Percentiles rank a stretch among this genome's conserved stretches.
Evolutionary conservation across 2,329 filamentous ascomycete genomes (phyloP).

Genomic region (Apiospora rasikravindrae): DNA sequence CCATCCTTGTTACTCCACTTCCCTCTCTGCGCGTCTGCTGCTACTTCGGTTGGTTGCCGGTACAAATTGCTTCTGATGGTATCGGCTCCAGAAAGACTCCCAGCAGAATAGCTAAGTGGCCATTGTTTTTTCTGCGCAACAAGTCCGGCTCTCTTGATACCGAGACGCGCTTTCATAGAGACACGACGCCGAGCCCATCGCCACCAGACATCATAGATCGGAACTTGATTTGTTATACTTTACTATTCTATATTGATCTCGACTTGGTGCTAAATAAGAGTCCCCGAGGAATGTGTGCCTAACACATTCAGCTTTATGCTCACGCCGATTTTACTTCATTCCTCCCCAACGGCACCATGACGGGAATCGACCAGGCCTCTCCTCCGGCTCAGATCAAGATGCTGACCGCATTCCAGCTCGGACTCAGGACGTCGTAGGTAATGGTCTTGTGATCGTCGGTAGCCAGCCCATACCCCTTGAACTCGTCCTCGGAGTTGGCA

Average conservation of each 20-base stretch:
- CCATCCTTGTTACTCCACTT: not conserved
- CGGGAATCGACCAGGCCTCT: constrained; percentile 34
- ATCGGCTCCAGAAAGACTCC: not conserved
- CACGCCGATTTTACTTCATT: too few species aligned
- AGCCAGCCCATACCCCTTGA: constrained; percentile 35
- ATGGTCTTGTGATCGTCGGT: constrained; percentile 35
- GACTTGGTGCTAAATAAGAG: not conserved
- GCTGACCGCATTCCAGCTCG: constrained; percentile 3
- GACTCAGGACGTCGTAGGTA: not conserved
- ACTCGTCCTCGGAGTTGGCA: constrained; percentile 33
- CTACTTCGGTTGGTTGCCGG: not conserved
- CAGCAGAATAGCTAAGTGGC: not conserved
- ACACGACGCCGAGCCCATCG: constrained; percentile 28
- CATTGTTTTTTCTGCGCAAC: not conserved
- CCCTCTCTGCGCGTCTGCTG: not conserved
- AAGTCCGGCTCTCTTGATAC: too few species aligned
- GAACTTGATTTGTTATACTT: too few species aligned
- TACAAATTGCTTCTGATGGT: not conserved
- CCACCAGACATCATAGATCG: too few species aligned
- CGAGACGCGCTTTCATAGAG: constrained; percentile 14
- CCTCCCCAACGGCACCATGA: too few species aligned
- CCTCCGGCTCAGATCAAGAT: constrained; percentile 20
- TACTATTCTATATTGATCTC: too few species aligned
- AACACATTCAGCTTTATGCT: too few species aligned
- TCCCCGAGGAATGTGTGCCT: constrained; percentile 37